phyloP scores from a whole-genome alignment of 2,329 filamentous ascomycete species.

The Calycina marina region DNA sequence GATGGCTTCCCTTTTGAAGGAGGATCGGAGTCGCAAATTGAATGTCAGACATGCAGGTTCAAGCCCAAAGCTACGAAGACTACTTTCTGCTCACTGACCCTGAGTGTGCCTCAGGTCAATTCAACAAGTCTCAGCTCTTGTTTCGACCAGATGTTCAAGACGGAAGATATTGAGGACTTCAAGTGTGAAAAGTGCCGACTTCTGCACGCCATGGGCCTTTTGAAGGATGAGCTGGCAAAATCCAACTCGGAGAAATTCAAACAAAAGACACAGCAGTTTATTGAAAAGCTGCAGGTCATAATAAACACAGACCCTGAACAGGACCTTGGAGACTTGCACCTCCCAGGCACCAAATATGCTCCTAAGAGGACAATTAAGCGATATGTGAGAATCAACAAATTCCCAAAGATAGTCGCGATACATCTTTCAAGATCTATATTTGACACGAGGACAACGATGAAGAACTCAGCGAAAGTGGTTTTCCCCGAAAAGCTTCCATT shows the following conservation, averaged over 20 bases:
- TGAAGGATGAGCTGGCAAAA: slow-evolving; percentile 41
- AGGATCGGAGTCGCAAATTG: slow-evolving; percentile 82
- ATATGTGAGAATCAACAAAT: slow-evolving; percentile 72
- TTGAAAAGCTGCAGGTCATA: slow-evolving; percentile 51
- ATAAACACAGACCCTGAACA: slow-evolving; percentile 73
- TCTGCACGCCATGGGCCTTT: slow-evolving; percentile 56
- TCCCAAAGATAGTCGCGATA: slow-evolving; percentile 80
- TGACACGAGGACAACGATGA: slow-evolving; percentile 65
- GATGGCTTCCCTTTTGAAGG: slow-evolving; percentile 87
- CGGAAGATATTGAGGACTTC: slow-evolving; percentile 93
- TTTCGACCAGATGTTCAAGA: slow-evolving; percentile 88
- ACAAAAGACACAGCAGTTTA: slow-evolving; percentile 37
- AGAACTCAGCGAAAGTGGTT: slow-evolving; percentile 86
- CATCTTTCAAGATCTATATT: slow-evolving; percentile 92
- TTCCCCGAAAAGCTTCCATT: slow-evolving; percentile 81
- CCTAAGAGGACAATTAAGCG: slow-evolving; percentile 76
- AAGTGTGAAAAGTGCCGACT: slow-evolving; percentile 87
- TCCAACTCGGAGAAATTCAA: slow-evolving; percentile 37
- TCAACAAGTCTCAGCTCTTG: slow-evolving; percentile 74
- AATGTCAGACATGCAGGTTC: slow-evolving; percentile 82
- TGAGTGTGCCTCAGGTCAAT: slow-evolving; percentile 75
- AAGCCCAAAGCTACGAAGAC: slow-evolving; percentile 72
- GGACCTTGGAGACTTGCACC: slow-evolving; percentile 52
- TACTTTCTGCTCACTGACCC: slow-evolving; percentile 79
- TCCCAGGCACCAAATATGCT: slow-evolving; percentile 61